Evolutionary conservation across 2,329 filamentous ascomycete species (phyloP).

Genomic region (Pyricularia pennisetigena): DNA sequence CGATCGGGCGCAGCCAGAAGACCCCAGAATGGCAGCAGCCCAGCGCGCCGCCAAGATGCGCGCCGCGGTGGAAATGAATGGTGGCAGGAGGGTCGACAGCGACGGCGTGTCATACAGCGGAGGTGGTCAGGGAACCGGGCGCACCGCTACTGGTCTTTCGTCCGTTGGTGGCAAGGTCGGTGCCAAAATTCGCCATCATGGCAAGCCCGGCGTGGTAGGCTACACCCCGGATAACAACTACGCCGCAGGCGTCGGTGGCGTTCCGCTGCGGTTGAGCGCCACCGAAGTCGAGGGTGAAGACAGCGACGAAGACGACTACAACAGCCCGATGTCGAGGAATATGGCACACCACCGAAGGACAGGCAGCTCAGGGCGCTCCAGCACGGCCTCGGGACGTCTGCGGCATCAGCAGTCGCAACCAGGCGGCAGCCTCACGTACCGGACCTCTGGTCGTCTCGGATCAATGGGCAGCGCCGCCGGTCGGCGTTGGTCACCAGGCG

Average conservation of each 20-base stretch:
- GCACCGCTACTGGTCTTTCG: constrained; percentile 54
- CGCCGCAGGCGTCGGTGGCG: constrained; percentile 63
- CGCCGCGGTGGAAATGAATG: constrained; percentile 74
- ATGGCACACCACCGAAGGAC: constrained; percentile 57
- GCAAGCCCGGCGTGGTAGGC: constrained; percentile 67
- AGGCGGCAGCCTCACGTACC: constrained; percentile 31
- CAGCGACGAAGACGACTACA: constrained; percentile 61
- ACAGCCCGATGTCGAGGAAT: constrained; percentile 12
- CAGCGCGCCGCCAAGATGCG: constrained; percentile 81
- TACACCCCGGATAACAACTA: constrained; percentile 73
- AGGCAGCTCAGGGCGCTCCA: constrained; percentile 68
- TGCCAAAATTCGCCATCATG: constrained; percentile 82
- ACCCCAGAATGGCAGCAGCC: constrained; percentile 72
- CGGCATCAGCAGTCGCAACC: background rate
- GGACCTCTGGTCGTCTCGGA: constrained; percentile 35
- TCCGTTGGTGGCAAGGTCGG: constrained; percentile 53
- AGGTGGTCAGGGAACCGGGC: constrained; percentile 21
- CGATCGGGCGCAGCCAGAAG: constrained; percentile 85
- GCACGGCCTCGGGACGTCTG: constrained; percentile 41
- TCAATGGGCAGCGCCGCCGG: constrained; percentile 24
- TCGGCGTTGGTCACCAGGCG: constrained; percentile 39
- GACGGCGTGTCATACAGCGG: constrained; percentile 1
- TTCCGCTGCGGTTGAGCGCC: constrained; percentile 87
- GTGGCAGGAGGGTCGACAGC: constrained; percentile 32
- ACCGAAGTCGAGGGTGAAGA: constrained; percentile 88